phyloP scores from a whole-genome alignment of 768 basidiomycete genomes.

The Boletus subcaerulescens region DNA sequence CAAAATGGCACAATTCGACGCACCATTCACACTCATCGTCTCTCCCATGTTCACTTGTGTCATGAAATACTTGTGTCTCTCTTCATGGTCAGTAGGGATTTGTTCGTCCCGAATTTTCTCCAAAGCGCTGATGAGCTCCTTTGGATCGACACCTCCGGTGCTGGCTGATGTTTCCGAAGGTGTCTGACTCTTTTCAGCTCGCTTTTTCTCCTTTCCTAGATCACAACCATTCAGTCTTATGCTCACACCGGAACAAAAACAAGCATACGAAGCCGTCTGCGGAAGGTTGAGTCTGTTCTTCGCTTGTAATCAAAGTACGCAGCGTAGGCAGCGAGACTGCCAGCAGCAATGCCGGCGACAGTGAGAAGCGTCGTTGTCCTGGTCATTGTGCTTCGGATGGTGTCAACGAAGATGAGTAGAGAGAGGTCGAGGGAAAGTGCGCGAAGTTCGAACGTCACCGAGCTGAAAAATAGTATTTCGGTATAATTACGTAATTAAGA shows the following conservation, averaged over 20 bases:
- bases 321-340: conserved; percentile 71
- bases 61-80: conserved; percentile 91
- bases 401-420: conserved; percentile 2
- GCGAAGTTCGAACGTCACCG: conserved; percentile 9
- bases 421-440: conserved; percentile 7
- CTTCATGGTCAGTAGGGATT: conserved; percentile 63
- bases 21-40: conserved; percentile 73
- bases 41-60: conserved; percentile 85
- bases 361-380: conserved; percentile 40
- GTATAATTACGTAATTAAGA: conserved; percentile 24
- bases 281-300: conserved; percentile 81
- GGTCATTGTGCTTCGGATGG: conserved; percentile 16
- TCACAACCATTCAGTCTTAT: not conserved
- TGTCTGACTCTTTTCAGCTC: conserved; percentile 66
- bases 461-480: conserved; percentile 6
- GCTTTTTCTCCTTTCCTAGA: conserved; percentile 90
- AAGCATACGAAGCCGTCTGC: conserved; percentile 79
- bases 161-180: conserved; percentile 33
- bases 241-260: not conserved
- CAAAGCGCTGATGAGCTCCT: conserved; percentile 61
- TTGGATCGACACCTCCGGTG: conserved; percentile 38
- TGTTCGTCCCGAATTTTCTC: conserved; percentile 67
- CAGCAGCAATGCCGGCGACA: conserved; percentile 46
- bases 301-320: conserved; percentile 95
- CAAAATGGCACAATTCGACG: not conserved